These are phyloP conservation scores for Hypoxylon lenormandii DNA, from an alignment of 495 filamentous ascomycete genomes.

Conservation along the genomic window DNA sequence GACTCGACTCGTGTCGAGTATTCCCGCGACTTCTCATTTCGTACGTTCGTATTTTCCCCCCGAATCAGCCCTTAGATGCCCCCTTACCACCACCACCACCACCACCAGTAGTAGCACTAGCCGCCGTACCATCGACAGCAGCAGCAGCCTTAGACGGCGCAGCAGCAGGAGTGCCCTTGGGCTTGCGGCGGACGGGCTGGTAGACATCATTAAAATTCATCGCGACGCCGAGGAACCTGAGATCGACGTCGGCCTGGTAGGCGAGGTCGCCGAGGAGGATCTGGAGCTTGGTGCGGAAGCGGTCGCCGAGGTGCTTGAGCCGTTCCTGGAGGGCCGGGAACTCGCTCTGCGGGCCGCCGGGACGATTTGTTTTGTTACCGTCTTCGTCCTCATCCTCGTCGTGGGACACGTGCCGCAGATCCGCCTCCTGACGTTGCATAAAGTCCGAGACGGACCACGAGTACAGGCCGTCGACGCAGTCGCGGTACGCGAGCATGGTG, in stretches of 20 bases:
- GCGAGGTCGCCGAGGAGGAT: conserved; percentile 87
- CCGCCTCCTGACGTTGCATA: conserved; percentile 85
- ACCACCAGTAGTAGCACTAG: neutral
- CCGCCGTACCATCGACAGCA: neutral
- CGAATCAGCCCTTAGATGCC: conserved; percentile 19
- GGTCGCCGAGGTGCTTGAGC: conserved; percentile 73
- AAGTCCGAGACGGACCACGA: conserved; percentile 93
- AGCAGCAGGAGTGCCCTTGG: conserved; percentile 49
- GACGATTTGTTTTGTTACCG: too few species aligned
- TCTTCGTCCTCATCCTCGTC: conserved; percentile 59
- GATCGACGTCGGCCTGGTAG: conserved; percentile 93
- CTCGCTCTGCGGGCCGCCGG: conserved; percentile 61
- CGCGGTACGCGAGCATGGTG: conserved; percentile 92
- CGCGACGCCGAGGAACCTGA: conserved; percentile 92
- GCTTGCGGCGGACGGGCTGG: conserved; percentile 73
- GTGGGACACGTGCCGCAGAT: conserved; percentile 76
- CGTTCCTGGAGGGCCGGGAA: conserved; percentile 80
- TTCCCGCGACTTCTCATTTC: too few species aligned
- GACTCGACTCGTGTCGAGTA: too few species aligned
- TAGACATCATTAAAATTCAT: conserved; percentile 99
- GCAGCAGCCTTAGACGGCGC: conserved; percentile 9
- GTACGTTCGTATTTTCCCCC: too few species aligned
- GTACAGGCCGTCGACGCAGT: conserved; percentile 93
- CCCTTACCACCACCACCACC: neutral
- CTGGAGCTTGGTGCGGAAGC: conserved; percentile 81